These are phyloP conservation scores for Pterocarpus macrocarpus DNA, from an alignment of 306 rosid species.

Conservation along the genomic window DNA sequence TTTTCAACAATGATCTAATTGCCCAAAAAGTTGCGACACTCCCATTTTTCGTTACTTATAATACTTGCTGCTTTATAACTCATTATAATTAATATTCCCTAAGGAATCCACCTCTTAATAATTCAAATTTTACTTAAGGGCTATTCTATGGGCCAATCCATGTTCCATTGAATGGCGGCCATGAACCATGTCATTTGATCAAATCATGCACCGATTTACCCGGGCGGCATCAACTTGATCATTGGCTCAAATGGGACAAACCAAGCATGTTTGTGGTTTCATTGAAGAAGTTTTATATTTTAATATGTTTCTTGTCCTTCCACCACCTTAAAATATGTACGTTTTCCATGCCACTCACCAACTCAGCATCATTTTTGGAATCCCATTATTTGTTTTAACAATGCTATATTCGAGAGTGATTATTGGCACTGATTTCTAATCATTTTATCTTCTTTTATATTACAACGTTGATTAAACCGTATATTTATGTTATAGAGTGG, in stretches of 20 bases:
- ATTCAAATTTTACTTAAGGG: background rate
- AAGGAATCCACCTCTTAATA: background rate
- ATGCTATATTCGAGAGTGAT: slow-evolving; percentile 61
- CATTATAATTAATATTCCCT: slow-evolving; percentile 33
- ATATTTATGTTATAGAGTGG: slow-evolving; percentile 27
- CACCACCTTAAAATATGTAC: slow-evolving; percentile 38
- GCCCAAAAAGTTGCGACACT: slow-evolving; percentile 61
- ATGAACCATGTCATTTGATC: slow-evolving; percentile 35
- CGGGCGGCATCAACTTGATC: slow-evolving; percentile 14
- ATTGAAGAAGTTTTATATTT: slow-evolving; percentile 45
- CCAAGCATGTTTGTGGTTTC: slow-evolving; percentile 6
- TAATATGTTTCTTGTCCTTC: slow-evolving; percentile 57
- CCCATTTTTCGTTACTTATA: slow-evolving; percentile 45
- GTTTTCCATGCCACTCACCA: slow-evolving; percentile 64
- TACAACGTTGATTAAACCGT: background rate
- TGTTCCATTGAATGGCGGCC: slow-evolving; percentile 43
- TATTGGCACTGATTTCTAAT: slow-evolving; percentile 69
- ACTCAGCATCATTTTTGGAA: slow-evolving; percentile 75
- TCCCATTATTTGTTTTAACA: slow-evolving; percentile 75
- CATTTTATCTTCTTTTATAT: slow-evolving; percentile 49
- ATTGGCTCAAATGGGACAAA: slow-evolving; percentile 15
- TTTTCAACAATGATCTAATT: slow-evolving; percentile 60
- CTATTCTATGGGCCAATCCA: slow-evolving; percentile 34
- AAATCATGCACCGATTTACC: slow-evolving; percentile 39
- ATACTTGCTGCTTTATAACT: slow-evolving; percentile 24